Percentiles rank a stretch among this genome's conserved stretches.
These are phyloP conservation scores for Actinomucor elegans DNA, from an alignment of 371 early-diverging fungal species.

Conservation along the genomic window DNA sequence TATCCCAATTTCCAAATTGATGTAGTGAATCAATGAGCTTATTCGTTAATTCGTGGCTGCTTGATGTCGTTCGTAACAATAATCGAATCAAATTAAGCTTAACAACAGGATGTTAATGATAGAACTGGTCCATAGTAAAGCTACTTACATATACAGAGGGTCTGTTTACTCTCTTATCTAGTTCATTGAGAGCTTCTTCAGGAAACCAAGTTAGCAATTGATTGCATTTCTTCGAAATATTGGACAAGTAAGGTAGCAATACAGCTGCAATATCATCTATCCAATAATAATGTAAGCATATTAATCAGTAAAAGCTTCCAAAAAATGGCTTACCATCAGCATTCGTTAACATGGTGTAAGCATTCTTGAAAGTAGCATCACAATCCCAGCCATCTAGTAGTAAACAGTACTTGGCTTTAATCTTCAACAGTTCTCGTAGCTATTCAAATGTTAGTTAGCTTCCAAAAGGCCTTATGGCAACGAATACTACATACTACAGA, in stretches of 20 bases:
- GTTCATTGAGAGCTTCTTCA: slow-evolving; percentile 10
- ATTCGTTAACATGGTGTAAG: slow-evolving; percentile 12
- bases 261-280: slow-evolving; percentile 20
- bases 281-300: too few species aligned
- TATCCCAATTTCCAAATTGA: slow-evolving; percentile 32
- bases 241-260: slow-evolving; percentile 27
- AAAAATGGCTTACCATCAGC: slow-evolving; percentile 14
- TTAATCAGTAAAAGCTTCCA: too few species aligned
- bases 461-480: background rate
- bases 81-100: slow-evolving; percentile 33
- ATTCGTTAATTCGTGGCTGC: slow-evolving; percentile 1
- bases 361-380: slow-evolving; percentile 19
- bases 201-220: slow-evolving; percentile 25
- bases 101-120: background rate
- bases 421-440: slow-evolving; percentile 23
- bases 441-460: background rate
- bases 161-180: slow-evolving; percentile 12
- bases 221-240: slow-evolving; percentile 17
- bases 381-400: slow-evolving; percentile 20
- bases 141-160: slow-evolving; percentile 24
- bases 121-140: background rate
- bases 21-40: slow-evolving; percentile 1
- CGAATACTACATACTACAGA: background rate
- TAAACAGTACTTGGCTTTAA: slow-evolving; percentile 21
- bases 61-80: slow-evolving; percentile 21